Evolutionary conservation across 768 basidiomycete genomes (phyloP), one percentile per base, ranked within the genome.

Genomic region (Tricholomella constricta): DNA sequence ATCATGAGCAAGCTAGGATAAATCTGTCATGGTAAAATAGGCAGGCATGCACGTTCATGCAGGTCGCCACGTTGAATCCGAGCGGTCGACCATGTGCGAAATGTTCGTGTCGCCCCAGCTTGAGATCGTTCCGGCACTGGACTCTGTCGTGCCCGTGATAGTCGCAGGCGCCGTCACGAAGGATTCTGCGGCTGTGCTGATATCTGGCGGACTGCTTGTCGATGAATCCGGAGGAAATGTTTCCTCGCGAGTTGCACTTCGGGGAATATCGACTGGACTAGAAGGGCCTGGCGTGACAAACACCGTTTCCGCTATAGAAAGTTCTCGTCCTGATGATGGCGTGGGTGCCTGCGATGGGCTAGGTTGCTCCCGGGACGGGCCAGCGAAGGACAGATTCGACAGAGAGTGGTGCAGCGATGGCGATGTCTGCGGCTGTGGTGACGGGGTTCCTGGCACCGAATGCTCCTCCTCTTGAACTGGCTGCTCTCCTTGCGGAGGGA

Each of bases 131-230:
- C 69, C 68, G 29, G 72, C 77, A 48, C 79, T 77, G 48, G 78
- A 75, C 38, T 81, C 84, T 15, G 84, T 84, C 62, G 78, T 76
- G 20, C 81, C 80, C 14, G 77, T 76, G 10, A 85, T 65, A 6
- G 85, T 86, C 42, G 79, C 77, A 36, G 88, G 77, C 15, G 81
- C 79, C 4, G 88, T 88, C 19, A 89, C 77, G 58, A 88, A 86
- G 51, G 87, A 89, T 53, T 77, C 77, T 2, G 81, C 77, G 11
- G 88, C 87, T 0, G 85, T 86, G 65, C 87, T 88, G 62, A 89
- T 77, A 64, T 85, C 85, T 0, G 79, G 77, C 34, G 72, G 80
- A 60, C 80, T 80, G 56, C 65, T 73, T 52, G 60, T 62, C 55
- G 38, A 55, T 29, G 66, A 62, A 27, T 35, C 55, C 47, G 54